These are phyloP conservation scores for Rhizophora mangle DNA, from an alignment of 345 rosid genomes.

Conservation along the genomic window DNA sequence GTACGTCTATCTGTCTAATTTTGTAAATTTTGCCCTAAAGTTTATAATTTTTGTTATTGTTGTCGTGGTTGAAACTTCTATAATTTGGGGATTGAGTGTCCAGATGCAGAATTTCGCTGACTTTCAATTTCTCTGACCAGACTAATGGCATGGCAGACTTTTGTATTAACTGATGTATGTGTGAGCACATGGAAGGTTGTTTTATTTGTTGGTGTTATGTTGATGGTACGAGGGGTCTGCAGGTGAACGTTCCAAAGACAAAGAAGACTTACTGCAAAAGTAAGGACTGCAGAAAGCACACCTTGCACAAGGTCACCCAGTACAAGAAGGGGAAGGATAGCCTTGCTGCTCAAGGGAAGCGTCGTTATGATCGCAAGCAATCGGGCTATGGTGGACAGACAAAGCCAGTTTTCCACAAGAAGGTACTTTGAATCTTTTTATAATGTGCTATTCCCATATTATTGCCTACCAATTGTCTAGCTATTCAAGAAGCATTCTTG, in stretches of 20 bases:
- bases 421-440: background rate
- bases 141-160: no score
- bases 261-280: slow-evolving; percentile 1
- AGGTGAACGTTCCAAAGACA: slow-evolving; percentile 2
- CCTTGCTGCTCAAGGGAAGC: slow-evolving; percentile 5
- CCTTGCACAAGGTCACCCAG: slow-evolving; percentile 4
- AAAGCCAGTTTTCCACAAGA: slow-evolving; percentile 1
- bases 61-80: no score
- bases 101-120: no score
- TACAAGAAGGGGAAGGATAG: slow-evolving; percentile 3
- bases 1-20: no score
- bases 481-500: no score
- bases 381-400: slow-evolving; percentile 3
- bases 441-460: no score
- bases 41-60: no score
- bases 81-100: no score
- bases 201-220: background rate
- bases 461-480: no score
- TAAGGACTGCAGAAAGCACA: background rate
- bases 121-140: no score
- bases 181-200: background rate
- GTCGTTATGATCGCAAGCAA: background rate
- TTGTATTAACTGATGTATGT: no score
- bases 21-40: no score
- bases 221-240: background rate